Percentiles rank a stretch among this genome's conserved stretches.
Evolutionary conservation across 148 eudicot genomes (phyloP).

Genomic region (Dianthus caryophyllus): DNA sequence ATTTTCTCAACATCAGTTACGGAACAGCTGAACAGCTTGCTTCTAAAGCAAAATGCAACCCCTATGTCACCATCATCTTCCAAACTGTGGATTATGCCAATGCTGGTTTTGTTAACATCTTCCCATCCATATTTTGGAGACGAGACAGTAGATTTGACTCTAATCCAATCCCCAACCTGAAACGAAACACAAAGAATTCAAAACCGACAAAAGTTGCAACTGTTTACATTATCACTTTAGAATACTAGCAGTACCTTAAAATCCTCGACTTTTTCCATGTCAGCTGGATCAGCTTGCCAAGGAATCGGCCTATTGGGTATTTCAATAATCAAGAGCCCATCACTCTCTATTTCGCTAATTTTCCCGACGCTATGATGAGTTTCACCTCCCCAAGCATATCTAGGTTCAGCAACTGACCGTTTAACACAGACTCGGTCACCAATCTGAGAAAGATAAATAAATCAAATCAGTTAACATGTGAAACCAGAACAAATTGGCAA

Average conservation of each 20-base stretch:
- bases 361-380: slow-evolving; percentile 97
- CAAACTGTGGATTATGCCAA: slow-evolving; percentile 88
- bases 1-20: slow-evolving; percentile 91
- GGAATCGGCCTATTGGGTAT: slow-evolving; percentile 92
- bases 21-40: slow-evolving; percentile 90
- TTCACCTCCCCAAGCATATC: slow-evolving; percentile 99
- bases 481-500: slow-evolving; percentile 3
- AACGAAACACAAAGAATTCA: slow-evolving; percentile 15
- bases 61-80: slow-evolving; percentile 99
- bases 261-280: slow-evolving; percentile 98
- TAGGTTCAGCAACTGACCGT: slow-evolving; percentile 94
- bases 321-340: slow-evolving; percentile 90
- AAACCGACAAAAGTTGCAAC: slow-evolving; percentile 3
- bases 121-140: slow-evolving; percentile 99
- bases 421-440: slow-evolving; percentile 92
- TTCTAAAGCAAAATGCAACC: slow-evolving; percentile 90
- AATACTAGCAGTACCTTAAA: slow-evolving; percentile 63
- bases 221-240: not conserved
- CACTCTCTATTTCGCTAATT: slow-evolving; percentile 88
- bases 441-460: slow-evolving; percentile 40
- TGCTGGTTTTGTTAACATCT: slow-evolving; percentile 75
- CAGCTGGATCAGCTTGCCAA: slow-evolving; percentile 99
- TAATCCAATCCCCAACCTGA: slow-evolving; percentile 96
- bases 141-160: slow-evolving; percentile 87
- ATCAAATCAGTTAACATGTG: slow-evolving; percentile 8